Conservation (phyloP, 331 rosid species). For the Telfairia occidentalis region DNA sequence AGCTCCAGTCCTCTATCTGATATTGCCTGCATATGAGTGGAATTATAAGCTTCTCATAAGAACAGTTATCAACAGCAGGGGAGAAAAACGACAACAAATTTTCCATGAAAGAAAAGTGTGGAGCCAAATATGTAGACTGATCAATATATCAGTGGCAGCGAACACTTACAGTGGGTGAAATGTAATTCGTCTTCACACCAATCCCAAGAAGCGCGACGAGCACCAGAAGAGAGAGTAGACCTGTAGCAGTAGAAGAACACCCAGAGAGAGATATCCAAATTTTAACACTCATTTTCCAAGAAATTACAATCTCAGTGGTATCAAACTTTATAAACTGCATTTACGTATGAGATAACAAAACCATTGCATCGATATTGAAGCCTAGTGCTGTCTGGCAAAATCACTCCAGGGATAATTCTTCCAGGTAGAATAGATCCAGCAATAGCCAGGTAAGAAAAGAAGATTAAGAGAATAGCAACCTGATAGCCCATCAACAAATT, state of each 20-base stretch:
- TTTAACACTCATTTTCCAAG: neutral
- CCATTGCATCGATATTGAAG: constrained; percentile 72
- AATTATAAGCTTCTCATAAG: neutral
- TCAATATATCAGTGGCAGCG: neutral
- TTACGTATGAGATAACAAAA: constrained; percentile 20
- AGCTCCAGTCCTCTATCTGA: constrained; percentile 83
- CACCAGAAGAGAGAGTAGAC: constrained; percentile 47
- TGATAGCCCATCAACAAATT: constrained; percentile 18
- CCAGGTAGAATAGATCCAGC: constrained; percentile 68
- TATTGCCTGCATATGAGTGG: constrained; percentile 53
- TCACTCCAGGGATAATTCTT: constrained; percentile 60
- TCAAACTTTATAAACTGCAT: neutral
- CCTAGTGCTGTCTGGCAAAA: constrained; percentile 52
- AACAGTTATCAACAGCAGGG: neutral
- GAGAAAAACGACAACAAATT: neutral
- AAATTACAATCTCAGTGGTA: neutral
- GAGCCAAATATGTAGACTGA: neutral
- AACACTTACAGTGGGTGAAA: constrained; percentile 64
- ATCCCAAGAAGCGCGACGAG: constrained; percentile 54
- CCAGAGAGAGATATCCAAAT: neutral
- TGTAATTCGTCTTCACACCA: constrained; percentile 41
- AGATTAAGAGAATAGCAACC: constrained; percentile 46
- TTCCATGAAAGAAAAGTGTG: neutral
- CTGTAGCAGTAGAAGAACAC: constrained; percentile 19
- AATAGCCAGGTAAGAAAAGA: constrained; percentile 63